These are phyloP conservation scores for Aschersonia sp. DNA, from an alignment of 2,329 filamentous ascomycete genomes.

Conservation along the genomic window DNA sequence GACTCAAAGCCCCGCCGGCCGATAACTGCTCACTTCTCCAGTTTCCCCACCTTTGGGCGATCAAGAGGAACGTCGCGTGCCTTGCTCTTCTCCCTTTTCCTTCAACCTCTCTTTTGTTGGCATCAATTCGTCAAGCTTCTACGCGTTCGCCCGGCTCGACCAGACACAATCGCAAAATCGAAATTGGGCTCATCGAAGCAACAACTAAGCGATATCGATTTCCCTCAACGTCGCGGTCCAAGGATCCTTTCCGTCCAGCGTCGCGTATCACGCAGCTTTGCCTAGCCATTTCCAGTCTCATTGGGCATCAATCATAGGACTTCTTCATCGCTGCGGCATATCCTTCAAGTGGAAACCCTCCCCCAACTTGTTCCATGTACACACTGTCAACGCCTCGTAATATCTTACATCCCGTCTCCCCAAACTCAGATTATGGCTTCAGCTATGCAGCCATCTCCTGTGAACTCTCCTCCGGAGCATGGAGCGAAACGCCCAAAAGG, in stretches of 20 bases:
- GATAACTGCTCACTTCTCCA: too few species aligned
- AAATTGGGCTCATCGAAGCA: background rate
- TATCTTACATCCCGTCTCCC: background rate
- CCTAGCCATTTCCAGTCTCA: background rate
- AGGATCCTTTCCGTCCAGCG: background rate
- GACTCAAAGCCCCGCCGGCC: too few species aligned
- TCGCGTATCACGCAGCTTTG: background rate
- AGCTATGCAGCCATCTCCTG: slow-evolving; percentile 9
- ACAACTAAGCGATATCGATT: background rate
- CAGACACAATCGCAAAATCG: background rate
- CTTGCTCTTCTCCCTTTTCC: background rate
- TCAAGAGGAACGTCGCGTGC: background rate
- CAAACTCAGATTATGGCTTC: background rate
- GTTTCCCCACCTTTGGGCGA: background rate
- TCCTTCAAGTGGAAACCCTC: background rate
- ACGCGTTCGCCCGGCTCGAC: background rate
- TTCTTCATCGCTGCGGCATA: background rate
- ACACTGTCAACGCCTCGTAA: background rate
- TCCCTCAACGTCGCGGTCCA: background rate
- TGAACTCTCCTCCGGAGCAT: slow-evolving; percentile 26
- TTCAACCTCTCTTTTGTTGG: background rate
- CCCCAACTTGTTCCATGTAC: background rate
- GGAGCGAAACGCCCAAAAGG: slow-evolving; percentile 31
- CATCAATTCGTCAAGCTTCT: background rate
- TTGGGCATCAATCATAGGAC: background rate